Evolutionary conservation across 257 asterid genomes (phyloP), one percentile per base, ranked within the genome.

Genomic region (Nicotiana tomentosiformis): DNA sequence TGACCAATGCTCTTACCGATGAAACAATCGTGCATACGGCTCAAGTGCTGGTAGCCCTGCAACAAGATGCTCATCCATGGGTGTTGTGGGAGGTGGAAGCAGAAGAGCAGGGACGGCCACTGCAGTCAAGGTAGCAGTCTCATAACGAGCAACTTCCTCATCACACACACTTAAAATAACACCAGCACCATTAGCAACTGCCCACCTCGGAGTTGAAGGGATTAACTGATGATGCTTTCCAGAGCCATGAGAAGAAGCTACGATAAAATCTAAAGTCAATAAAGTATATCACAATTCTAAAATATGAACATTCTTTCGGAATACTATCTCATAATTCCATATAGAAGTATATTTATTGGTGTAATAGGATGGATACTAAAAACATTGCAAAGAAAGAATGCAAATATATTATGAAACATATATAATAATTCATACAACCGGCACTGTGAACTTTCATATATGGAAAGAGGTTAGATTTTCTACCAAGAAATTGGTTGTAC

Each of bases 171-270:
- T 96, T 79, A 96, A 92, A 87, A 96, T 96, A 67, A 96, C 99
- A 84, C 99, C 99, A 83, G 99, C 99, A 20, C 98, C 99, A 86
- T 96, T 96, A 85, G 99, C 99, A 90, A 93, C 98, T 23, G 99
- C 99, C 99, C 99, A 96, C 90, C 99, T 90, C 15, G 99, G 99
- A 83, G 98, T 94, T 81, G 99, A 91, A 77, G 95, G 99, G 87
- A 96, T 87, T 81, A 96, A 93, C 87, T 96, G 98, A 67, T 98
- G 99, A 89, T 96, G 99, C 90, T 96, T 96, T 89, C 99, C 98
- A 77, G 99, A 96, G 80, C 98, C 99, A 87, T 97, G 94, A 86
- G 98, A 89, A 85, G 95, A 90, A 86, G 97, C 99, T 96, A 90
- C 83, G 60, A 83, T 56, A 69, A 82, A 83, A 82, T 82, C 20